Evolutionary conservation across 495 filamentous ascomycete genomes (phyloP).

Genomic region (Lasiosphaeria hispida): DNA sequence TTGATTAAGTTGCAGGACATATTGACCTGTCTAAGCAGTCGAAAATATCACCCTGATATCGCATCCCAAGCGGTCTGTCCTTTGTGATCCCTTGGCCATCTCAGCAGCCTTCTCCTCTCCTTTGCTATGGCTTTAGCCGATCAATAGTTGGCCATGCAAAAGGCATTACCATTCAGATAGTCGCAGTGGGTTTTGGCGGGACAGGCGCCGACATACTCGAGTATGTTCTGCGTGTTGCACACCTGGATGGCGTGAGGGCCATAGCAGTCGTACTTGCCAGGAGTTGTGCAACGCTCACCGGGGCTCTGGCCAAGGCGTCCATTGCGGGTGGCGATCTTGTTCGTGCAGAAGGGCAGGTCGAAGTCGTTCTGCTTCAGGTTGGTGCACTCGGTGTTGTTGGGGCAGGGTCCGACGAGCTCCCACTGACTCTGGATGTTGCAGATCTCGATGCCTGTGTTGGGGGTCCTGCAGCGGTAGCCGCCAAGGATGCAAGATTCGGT

Average conservation of each 20-base stretch:
- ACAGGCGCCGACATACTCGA: constrained; percentile 21
- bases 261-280: constrained; percentile 24
- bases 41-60: too few relatives aligned
- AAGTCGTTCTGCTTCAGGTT: constrained; percentile 24
- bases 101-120: too few relatives aligned
- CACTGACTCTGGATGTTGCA: constrained; percentile 21
- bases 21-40: too few relatives aligned
- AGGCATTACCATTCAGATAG: constrained; percentile 22
- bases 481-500: constrained; percentile 27
- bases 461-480: constrained; percentile 26
- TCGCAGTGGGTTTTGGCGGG: constrained; percentile 17
- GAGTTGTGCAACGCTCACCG: constrained; percentile 17
- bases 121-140: too few relatives aligned
- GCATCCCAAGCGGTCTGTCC: too few relatives aligned
- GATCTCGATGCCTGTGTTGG: constrained; percentile 28
- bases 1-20: too few relatives aligned
- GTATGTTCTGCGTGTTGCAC: constrained; percentile 15
- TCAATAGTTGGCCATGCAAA: too few relatives aligned
- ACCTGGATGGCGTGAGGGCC: constrained; percentile 25
- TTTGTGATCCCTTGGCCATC: too few relatives aligned
- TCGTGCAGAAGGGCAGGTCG: constrained; percentile 26
- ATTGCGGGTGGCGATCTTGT: constrained; percentile 8
- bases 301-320: constrained; percentile 20
- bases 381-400: constrained; percentile 13
- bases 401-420: constrained; percentile 25